Base-by-base conservation (phyloP, 2,329 filamentous ascomycete genomes). In the Pseudopithomyces maydicus region DNA sequence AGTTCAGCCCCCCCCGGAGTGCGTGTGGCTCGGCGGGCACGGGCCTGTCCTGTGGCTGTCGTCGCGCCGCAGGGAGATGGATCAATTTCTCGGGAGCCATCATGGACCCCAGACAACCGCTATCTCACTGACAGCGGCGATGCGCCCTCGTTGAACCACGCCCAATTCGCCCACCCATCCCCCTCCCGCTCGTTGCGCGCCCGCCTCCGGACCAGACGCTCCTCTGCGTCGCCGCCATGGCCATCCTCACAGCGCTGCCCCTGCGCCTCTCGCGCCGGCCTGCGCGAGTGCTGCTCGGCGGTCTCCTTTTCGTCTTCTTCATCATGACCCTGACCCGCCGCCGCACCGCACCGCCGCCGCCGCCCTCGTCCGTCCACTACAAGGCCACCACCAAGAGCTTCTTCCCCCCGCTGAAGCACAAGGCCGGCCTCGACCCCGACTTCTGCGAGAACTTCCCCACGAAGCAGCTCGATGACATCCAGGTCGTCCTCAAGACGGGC, bases 401-500 rank as follows among this genome's bases (percentile, higher is more conserved):
- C 65, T 75, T 75, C 64, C 73, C 72, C 45, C 73, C 73, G 42
- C 68, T 74, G 48, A 67, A 66, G 59, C 58, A 65, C 29, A 67
- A 65, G 51, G 64, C 63, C 54, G 65, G 65, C 55, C 65, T 67
- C 49, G 67, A 73, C 58, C 63, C 72, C 54, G 73, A 78, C 54
- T 74, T 77, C 57, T 79, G 77, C 67, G 64, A 70, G 33, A 69
- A 69, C 59, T 79, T 79, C 59, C 77, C 80, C 20, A 66, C 66
- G 15, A 61, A 77, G 47, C 64, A 78, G 19, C 71, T 81, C n/a
- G 66, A 72, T 7, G 72, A 76, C 44, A 69, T 81, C 35, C 79
- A 81, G 64, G 74, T 81, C 1, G 77, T 82, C 4, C 68, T 85
- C 42, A 83, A 82, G 66, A 81, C 80, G 44, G 81, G 82, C 47